Percentiles rank a stretch among this genome's conserved stretches.
These are phyloP conservation scores for Anthracocystis setariae DNA, from an alignment of 1,284 basidiomycete species.

Conservation along the genomic window DNA sequence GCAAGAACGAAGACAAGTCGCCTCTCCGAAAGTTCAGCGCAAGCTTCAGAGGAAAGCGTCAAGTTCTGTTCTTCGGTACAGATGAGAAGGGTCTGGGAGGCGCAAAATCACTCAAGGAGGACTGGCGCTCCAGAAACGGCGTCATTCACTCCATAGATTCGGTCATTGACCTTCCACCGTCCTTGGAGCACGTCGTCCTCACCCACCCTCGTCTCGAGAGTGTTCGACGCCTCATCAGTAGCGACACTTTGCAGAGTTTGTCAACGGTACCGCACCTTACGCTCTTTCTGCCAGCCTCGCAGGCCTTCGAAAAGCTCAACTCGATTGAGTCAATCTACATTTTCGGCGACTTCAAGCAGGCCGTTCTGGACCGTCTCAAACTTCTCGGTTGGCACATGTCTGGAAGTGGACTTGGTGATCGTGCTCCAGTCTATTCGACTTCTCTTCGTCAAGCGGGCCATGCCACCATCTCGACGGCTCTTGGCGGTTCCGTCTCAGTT, in stretches of 20 bases:
- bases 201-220: slow-evolving; percentile 57
- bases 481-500: slow-evolving; percentile 56
- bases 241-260: slow-evolving; percentile 45
- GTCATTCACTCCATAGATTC: slow-evolving; percentile 79
- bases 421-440: slow-evolving; percentile 54
- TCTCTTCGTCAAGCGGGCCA: slow-evolving; percentile 18
- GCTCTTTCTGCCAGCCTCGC: slow-evolving; percentile 85
- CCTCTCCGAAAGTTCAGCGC: neutral
- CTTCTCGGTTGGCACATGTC: slow-evolving; percentile 64
- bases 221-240: slow-evolving; percentile 66
- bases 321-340: slow-evolving; percentile 56
- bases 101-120: slow-evolving; percentile 67
- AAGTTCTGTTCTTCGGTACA: slow-evolving; percentile 72
- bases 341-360: slow-evolving; percentile 47
- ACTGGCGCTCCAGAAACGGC: slow-evolving; percentile 73
- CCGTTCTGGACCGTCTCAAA: slow-evolving; percentile 57
- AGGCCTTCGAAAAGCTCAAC: slow-evolving; percentile 75
- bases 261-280: slow-evolving; percentile 76
- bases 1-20: neutral
- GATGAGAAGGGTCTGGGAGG: slow-evolving; percentile 80
- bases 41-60: slow-evolving; percentile 8
- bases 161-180: slow-evolving; percentile 80
- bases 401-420: slow-evolving; percentile 54
- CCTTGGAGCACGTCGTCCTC: slow-evolving; percentile 70
- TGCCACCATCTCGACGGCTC: slow-evolving; percentile 50